Evolutionary conservation across 352 stramenopile genomes (phyloP).

Genomic region (Globisporangium okanoganense): DNA sequence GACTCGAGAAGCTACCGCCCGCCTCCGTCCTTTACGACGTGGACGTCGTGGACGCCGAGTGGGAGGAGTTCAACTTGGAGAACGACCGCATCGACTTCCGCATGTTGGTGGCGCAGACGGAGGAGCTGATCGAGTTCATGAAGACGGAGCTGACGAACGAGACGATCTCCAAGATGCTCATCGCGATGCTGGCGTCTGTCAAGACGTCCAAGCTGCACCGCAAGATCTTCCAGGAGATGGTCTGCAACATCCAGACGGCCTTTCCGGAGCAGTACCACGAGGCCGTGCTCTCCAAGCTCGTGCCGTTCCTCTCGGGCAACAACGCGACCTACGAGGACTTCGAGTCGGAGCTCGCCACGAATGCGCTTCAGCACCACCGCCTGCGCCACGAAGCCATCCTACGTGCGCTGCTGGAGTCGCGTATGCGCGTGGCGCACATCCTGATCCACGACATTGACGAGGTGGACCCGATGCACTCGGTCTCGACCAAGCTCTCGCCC

Average conservation of each 20-base stretch:
- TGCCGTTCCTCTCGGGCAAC: constrained; percentile 79
- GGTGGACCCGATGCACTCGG: constrained; percentile 52
- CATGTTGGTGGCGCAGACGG: constrained; percentile 64
- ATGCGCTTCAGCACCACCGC: constrained; percentile 69
- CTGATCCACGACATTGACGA: constrained; percentile 82
- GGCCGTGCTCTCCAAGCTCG: constrained; percentile 52
- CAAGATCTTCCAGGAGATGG: constrained; percentile 88
- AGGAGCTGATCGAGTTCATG: constrained; percentile 61
- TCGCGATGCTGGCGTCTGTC: constrained; percentile 78
- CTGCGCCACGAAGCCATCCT: constrained; percentile 80
- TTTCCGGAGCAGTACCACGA: constrained; percentile 67
- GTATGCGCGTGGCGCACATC: constrained; percentile 83
- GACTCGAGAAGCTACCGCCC: constrained; percentile 40
- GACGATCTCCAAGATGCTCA: constrained; percentile 82
- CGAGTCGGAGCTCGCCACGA: constrained; percentile 53
- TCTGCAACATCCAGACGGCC: constrained; percentile 80
- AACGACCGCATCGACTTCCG: constrained; percentile 86
- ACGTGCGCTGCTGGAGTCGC: constrained; percentile 69
- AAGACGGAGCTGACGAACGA: constrained; percentile 62
- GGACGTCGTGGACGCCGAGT: constrained; percentile 71
- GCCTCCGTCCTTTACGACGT: constrained; percentile 13
- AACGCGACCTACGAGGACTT: constrained; percentile 75
- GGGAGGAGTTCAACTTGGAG: constrained; percentile 83
- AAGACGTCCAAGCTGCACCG: constrained; percentile 85
- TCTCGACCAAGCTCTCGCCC: constrained; percentile 52